Evolutionary conservation across 495 filamentous ascomycete species (phyloP), one percentile per base, ranked within the genome.

Genomic region (Hyaloscypha variabilis): DNA sequence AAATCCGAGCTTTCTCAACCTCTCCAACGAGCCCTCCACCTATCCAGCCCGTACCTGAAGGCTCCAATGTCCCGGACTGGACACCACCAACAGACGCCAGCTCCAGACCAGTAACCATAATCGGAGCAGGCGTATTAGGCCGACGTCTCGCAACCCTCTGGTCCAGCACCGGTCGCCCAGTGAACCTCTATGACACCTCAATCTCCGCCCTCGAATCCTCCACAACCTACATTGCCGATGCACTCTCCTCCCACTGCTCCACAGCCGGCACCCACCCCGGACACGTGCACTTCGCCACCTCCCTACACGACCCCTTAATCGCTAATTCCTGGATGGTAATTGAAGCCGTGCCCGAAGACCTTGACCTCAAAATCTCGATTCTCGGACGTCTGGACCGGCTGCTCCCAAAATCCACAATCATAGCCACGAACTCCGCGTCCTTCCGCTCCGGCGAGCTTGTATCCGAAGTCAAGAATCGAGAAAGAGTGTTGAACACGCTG

Each of bases 391-490:
- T 87, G 8, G 85, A 85, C 25, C 62, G 67, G 6, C 52, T 75
- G 0, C 72, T 80, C 0, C 77, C 78, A 1, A 29, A 25, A 0
- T 79, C 84, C 67, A 82, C 78, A 63, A 82, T 88, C 39, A 63
- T 88, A 23, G 83, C 80, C 0, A 79, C 82, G 31, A 87, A 84
- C 69, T 80, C 76, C 10, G 79, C 76, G 0, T 81, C 79, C 0
- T 86, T 77, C 73, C 82, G 77, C 62, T 76, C 78, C 23, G 69
- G 72, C 46, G 67, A 70, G 17, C 24, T 70, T 55, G 30, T 58
- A 1, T 25, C 8, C 2, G 57, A 69, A 36, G 64, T 72, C 2
- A 10, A 14, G 24, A 30, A 58, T 21, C 46, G 57, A 26, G 67
- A 55, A 2, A 73, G 73, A 1, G 70, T 82, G 1, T 67, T 77